A percentile compares a stretch with the other conserved stretches of the same genome.
Conservation (phyloP, 257 asterid genomes). For the Leonotis leonurus region DNA sequence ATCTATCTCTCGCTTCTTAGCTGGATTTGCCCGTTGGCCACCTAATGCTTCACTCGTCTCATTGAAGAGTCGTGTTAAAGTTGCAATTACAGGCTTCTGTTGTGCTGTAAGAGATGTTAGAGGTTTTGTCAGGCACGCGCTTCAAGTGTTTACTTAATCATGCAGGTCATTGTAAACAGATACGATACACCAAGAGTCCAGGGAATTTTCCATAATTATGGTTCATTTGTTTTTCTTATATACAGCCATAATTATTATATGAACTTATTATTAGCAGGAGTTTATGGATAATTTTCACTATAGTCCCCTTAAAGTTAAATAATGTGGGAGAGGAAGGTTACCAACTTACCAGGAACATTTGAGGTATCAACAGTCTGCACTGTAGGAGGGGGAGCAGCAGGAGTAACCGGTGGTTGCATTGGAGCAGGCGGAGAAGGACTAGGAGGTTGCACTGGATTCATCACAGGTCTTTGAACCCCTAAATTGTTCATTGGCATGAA, state of each 20-base stretch:
- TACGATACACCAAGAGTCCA: background rate
- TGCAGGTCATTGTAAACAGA: background rate
- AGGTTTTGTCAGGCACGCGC: background rate
- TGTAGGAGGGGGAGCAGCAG: constrained; percentile 93
- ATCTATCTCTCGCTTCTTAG: constrained; percentile 89
- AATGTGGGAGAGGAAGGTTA: constrained; percentile 22
- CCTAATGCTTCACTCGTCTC: constrained; percentile 93
- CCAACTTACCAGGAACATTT: constrained; percentile 93
- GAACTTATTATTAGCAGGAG: too few relatives aligned
- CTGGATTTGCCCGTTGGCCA: constrained; percentile 83
- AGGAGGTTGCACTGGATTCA: constrained; percentile 61
- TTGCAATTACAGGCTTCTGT: constrained; percentile 81
- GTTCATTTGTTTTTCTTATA: background rate
- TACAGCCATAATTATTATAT: too few relatives aligned
- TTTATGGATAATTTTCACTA: too few relatives aligned
- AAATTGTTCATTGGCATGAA: constrained; percentile 55
- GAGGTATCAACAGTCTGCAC: constrained; percentile 95
- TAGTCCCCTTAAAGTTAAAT: background rate
- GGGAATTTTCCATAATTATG: background rate
- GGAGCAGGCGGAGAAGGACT: constrained; percentile 62
- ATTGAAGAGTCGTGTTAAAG: constrained; percentile 74
- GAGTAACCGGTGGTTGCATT: constrained; percentile 50
- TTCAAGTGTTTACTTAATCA: background rate
- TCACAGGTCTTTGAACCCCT: constrained; percentile 65
- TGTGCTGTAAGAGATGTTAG: constrained; percentile 48